These are phyloP conservation scores for Phytophthora sp. DNA, from an alignment of 352 stramenopile species.

Conservation along the genomic window DNA sequence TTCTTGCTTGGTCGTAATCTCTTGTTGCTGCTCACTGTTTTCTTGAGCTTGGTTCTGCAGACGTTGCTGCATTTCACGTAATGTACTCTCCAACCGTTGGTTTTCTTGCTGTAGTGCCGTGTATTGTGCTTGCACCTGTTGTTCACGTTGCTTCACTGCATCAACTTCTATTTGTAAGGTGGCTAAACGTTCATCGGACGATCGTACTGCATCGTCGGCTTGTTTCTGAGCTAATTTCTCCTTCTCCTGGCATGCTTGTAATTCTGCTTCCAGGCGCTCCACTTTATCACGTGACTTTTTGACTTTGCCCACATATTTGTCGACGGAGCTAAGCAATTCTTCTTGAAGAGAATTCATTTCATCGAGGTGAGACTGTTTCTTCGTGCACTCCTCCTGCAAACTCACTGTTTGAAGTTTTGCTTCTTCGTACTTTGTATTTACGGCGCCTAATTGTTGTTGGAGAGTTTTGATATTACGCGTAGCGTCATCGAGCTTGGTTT, in stretches of 20 bases:
- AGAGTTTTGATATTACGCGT: constrained; percentile 17
- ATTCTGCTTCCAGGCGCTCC: constrained; percentile 33
- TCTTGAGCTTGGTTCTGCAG: constrained; percentile 25
- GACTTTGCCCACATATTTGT: constrained; percentile 42
- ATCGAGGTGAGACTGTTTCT: constrained; percentile 46
- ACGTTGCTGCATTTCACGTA: constrained; percentile 24
- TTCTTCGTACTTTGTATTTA: constrained; percentile 24
- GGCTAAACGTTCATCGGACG: constrained; percentile 7
- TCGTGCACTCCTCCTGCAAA: constrained; percentile 26
- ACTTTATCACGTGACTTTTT: constrained; percentile 38
- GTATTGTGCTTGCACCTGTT: constrained; percentile 14
- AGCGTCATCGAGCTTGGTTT: constrained; percentile 34
- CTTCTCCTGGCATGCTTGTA: constrained; percentile 11
- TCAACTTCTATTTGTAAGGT: constrained; percentile 13
- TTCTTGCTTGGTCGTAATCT: constrained; percentile 13
- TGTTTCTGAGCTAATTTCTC: constrained; percentile 6
- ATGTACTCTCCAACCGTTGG: constrained; percentile 16
- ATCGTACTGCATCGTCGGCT: constrained; percentile 14
- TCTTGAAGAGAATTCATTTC: constrained; percentile 77
- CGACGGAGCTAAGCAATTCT: constrained; percentile 62
- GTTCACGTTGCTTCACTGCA: neutral
- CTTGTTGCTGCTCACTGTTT: constrained; percentile 12
- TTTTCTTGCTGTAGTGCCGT: constrained; percentile 17
- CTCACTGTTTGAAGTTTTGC: constrained; percentile 2
- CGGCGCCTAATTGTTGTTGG: constrained; percentile 19